Percentiles rank a stretch among this genome's conserved stretches.
phyloP scores from a whole-genome alignment of 2,329 filamentous ascomycete genomes.

The Claviceps citrina region DNA sequence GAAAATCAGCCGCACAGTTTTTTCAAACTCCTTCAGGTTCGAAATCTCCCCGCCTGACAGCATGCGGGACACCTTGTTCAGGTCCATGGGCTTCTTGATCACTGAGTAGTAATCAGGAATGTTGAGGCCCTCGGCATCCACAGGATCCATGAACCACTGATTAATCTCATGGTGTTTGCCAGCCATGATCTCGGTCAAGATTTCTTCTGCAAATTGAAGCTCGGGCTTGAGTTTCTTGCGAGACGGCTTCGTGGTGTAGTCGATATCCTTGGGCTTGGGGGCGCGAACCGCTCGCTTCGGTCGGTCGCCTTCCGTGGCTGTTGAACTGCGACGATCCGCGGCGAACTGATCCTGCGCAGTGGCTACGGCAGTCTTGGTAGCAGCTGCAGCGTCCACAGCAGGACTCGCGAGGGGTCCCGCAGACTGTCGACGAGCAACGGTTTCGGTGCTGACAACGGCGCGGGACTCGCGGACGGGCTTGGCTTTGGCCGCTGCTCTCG shows the following conservation, averaged over 20 bases:
- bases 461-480: slow-evolving; percentile 23
- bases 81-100: slow-evolving; percentile 95
- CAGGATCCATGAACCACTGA: slow-evolving; percentile 63
- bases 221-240: slow-evolving; percentile 83
- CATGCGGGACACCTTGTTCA: slow-evolving; percentile 66
- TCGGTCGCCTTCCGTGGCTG: slow-evolving; percentile 57
- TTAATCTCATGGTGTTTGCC: slow-evolving; percentile 53
- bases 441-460: slow-evolving; percentile 12
- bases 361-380: slow-evolving; percentile 9
- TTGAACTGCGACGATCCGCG: slow-evolving; percentile 50
- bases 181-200: slow-evolving; percentile 64
- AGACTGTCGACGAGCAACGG: slow-evolving; percentile 15
- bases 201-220: slow-evolving; percentile 75
- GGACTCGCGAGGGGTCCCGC: slow-evolving; percentile 17
- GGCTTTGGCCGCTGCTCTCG: slow-evolving; percentile 31
- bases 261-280: slow-evolving; percentile 79
- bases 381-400: slow-evolving; percentile 10
- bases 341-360: slow-evolving; percentile 10
- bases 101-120: slow-evolving; percentile 87
- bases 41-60: slow-evolving; percentile 65
- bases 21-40: slow-evolving; percentile 71
- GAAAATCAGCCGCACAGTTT: slow-evolving; percentile 69
- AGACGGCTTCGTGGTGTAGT: slow-evolving; percentile 59
- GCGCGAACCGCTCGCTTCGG: slow-evolving; percentile 91
- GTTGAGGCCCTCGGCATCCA: slow-evolving; percentile 85